Percentiles rank a stretch among this genome's conserved stretches.
These are phyloP conservation scores for Rhytidhysteron rufulum DNA, from an alignment of 2,329 filamentous ascomycete genomes.

Conservation along the genomic window DNA sequence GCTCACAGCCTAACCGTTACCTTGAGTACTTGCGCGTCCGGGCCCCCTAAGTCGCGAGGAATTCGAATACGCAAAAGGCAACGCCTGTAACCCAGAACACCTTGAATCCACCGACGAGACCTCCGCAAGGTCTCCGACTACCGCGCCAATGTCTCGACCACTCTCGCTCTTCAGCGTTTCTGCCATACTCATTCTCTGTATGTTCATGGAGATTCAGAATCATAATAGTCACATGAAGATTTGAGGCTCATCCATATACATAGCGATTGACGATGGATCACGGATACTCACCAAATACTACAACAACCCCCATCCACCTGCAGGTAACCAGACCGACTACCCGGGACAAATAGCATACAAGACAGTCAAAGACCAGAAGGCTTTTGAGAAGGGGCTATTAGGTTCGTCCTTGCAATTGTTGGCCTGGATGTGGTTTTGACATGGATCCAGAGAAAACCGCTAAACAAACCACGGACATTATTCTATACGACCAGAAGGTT, in stretches of 20 bases:
- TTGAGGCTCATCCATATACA: no score
- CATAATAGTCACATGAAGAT: no score
- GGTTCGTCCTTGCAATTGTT: conserved; percentile 62
- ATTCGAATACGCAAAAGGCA: no score
- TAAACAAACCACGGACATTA: conserved; percentile 93
- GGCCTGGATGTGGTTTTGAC: conserved; percentile 62
- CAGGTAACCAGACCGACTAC: conserved; percentile 57
- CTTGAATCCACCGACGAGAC: no score
- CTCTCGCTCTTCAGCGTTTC: conserved; percentile 54
- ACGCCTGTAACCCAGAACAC: no score
- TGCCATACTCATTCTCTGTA: conserved; percentile 44
- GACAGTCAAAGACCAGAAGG: conserved; percentile 87
- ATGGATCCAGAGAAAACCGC: conserved; percentile 69
- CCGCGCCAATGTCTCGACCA: conserved; percentile 45
- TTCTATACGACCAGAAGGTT: conserved; percentile 93
- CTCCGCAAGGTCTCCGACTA: background rate
- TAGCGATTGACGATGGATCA: conserved; percentile 76
- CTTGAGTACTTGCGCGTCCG: no score
- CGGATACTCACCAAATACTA: conserved; percentile 96
- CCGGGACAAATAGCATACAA: conserved; percentile 74
- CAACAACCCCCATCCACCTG: conserved; percentile 63
- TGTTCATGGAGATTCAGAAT: no score
- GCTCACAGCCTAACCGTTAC: no score
- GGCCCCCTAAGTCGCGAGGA: no score
- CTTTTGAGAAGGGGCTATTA: conserved; percentile 92